Conservation (phyloP, 1,139 yeast species). For the Hyphopichia pseudoburtonii region DNA sequence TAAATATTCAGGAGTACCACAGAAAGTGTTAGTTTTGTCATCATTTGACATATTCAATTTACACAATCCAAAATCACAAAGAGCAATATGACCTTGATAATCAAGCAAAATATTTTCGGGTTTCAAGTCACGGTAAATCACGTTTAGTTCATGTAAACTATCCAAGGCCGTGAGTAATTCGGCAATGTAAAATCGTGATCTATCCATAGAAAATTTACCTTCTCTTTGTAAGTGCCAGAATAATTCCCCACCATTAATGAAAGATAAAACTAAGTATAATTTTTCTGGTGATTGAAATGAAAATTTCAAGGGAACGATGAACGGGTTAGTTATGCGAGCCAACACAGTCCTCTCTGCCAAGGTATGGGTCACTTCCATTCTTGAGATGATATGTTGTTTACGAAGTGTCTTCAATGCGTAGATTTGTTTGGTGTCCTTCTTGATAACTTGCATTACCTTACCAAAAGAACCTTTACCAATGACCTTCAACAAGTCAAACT, state of each 20-base stretch:
- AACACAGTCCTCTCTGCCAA: slow-evolving; percentile 93
- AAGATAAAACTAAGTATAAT: slow-evolving; percentile 83
- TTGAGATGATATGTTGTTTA: slow-evolving; percentile 89
- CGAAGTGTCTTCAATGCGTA: slow-evolving; percentile 92
- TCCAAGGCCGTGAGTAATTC: slow-evolving; percentile 90
- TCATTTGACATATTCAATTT: slow-evolving; percentile 85
- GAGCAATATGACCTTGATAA: slow-evolving; percentile 94
- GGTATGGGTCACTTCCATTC: slow-evolving; percentile 95
- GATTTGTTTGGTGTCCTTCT: slow-evolving; percentile 89
- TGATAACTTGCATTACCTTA: slow-evolving; percentile 96
- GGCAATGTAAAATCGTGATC: slow-evolving; percentile 95
- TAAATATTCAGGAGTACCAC: slow-evolving; percentile 93
- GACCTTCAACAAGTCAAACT: slow-evolving; percentile 88
- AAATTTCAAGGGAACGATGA: slow-evolving; percentile 94
- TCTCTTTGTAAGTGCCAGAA: slow-evolving; percentile 98
- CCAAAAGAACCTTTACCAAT: slow-evolving; percentile 98
- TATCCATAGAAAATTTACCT: slow-evolving; percentile 86
- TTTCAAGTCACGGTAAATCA: slow-evolving; percentile 90
- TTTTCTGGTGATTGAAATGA: slow-evolving; percentile 96
- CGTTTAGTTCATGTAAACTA: slow-evolving; percentile 88
- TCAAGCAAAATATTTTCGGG: slow-evolving; percentile 93
- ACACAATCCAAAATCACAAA: slow-evolving; percentile 95
- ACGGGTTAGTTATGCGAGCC: slow-evolving; percentile 93
- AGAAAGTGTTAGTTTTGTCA: slow-evolving; percentile 94
- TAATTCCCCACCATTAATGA: slow-evolving; percentile 95